Evolutionary conservation across 768 basidiomycete genomes (phyloP).

Genomic region (Cystobasidium onofrii): DNA sequence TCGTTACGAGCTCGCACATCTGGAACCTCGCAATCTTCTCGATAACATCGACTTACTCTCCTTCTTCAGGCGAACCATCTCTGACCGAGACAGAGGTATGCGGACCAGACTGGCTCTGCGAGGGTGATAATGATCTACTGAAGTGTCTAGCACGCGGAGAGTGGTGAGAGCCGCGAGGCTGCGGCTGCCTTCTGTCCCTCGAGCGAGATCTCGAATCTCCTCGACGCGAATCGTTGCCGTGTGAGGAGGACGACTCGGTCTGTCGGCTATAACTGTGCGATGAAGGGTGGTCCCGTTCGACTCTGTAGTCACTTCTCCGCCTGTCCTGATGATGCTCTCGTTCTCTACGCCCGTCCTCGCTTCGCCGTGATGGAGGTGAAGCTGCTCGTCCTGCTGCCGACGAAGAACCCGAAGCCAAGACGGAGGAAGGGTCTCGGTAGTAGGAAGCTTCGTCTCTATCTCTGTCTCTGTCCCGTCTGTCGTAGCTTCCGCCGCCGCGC

Average conservation of each 20-base stretch:
- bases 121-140: neutral
- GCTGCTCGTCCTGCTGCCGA: conserved; percentile 19
- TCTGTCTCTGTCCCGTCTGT: conserved; percentile 4
- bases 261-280: neutral
- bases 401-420: neutral
- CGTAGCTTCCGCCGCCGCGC: neutral
- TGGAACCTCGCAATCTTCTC: neutral
- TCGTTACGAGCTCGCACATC: neutral
- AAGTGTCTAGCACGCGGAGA: neutral
- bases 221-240: neutral
- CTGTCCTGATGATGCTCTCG: neutral
- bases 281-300: neutral
- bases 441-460: conserved; percentile 12
- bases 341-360: neutral
- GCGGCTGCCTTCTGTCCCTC: neutral
- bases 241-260: neutral
- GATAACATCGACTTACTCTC: conserved; percentile 10
- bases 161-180: neutral
- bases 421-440: neutral
- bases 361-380: neutral
- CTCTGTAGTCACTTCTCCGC: neutral
- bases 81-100: neutral
- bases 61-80: conserved; percentile 13
- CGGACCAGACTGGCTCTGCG: neutral
- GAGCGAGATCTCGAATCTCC: neutral